Evolutionary conservation across 1,284 basidiomycete species (phyloP).

Genomic region (Rhizoctonia solani): DNA sequence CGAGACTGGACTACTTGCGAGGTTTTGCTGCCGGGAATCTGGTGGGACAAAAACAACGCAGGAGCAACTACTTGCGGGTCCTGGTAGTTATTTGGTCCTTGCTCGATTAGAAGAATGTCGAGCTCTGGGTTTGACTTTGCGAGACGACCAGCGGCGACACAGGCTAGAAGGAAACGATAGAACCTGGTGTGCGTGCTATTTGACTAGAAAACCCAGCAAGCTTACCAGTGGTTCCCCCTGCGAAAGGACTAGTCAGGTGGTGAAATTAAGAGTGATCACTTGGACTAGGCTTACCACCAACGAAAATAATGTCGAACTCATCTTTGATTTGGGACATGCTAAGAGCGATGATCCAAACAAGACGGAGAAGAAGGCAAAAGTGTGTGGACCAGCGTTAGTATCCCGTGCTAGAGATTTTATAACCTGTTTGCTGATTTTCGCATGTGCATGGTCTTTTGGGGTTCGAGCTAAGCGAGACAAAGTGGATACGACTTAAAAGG

Average conservation of each 20-base stretch:
- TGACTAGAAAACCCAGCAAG: too few species aligned
- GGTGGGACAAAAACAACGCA: not conserved
- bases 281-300: too few species aligned
- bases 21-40: not conserved
- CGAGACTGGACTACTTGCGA: not conserved
- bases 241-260: not conserved
- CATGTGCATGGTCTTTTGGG: too few species aligned
- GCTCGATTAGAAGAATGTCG: not conserved
- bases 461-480: too few species aligned
- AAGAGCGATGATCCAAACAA: too few species aligned
- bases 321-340: not conserved
- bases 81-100: conserved; percentile 3
- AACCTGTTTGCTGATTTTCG: too few species aligned
- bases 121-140: not conserved
- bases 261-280: too few species aligned
- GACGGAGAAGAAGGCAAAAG: too few species aligned
- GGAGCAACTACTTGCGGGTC: not conserved
- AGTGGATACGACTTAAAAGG: too few species aligned
- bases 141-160: not conserved
- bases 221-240: not conserved
- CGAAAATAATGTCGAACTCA: not conserved
- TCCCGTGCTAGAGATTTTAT: too few species aligned
- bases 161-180: not conserved
- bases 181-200: not conserved
- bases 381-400: too few species aligned